A percentile compares a stretch with the other conserved stretches of the same genome.
These are phyloP conservation scores for Xylaria bambusicola DNA, from an alignment of 495 filamentous ascomycete genomes.

Conservation along the genomic window DNA sequence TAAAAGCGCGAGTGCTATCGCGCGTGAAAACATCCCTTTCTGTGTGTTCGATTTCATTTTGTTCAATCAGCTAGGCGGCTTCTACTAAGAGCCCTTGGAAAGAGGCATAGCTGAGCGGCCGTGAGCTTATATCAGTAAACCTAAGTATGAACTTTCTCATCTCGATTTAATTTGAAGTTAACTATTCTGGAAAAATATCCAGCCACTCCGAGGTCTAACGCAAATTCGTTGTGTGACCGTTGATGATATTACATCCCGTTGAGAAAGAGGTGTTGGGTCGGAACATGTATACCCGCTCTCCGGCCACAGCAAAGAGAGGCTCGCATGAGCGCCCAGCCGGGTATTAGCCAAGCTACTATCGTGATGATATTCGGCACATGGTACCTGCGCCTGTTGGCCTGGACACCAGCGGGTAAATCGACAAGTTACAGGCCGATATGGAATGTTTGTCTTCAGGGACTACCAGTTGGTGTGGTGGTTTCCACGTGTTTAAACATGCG, in stretches of 20 bases:
- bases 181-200: not conserved
- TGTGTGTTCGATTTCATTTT: conserved; percentile 7
- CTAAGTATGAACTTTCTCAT: not conserved
- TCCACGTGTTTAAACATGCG: too few relatives aligned
- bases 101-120: not conserved
- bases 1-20: conserved; percentile 12
- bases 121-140: conserved; percentile 2
- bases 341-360: not conserved
- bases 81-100: not conserved
- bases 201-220: not conserved
- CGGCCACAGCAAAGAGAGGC: not conserved
- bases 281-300: conserved; percentile 5
- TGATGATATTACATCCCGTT: not conserved
- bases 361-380: conserved; percentile 10
- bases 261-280: not conserved
- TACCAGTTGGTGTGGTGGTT: too few relatives aligned
- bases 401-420: conserved; percentile 4
- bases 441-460: too few relatives aligned
- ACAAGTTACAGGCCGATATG: not conserved
- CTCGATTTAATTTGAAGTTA: not conserved
- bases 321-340: conserved; percentile 14
- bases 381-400: not conserved
- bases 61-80: not conserved
- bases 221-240: too few relatives aligned
- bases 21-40: not conserved